These are phyloP conservation scores for Trifolium subterraneum DNA, from an alignment of 306 rosid genomes.

Conservation along the genomic window DNA sequence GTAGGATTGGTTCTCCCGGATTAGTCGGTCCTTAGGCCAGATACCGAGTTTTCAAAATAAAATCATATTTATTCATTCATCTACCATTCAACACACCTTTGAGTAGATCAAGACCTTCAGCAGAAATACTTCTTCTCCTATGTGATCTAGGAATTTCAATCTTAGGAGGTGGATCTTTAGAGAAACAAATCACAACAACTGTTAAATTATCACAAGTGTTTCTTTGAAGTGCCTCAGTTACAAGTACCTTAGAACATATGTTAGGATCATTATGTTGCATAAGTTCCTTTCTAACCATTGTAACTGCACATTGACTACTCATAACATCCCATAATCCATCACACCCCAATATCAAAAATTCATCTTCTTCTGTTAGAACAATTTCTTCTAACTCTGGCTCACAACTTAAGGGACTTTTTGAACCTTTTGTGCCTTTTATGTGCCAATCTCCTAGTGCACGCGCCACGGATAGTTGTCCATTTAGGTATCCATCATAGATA, in stretches of 20 bases:
- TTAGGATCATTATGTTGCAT: constrained; percentile 67
- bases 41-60: too few relatives aligned
- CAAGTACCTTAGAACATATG: constrained; percentile 57
- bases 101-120: constrained; percentile 76
- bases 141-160: constrained; percentile 62
- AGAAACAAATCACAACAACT: constrained; percentile 69
- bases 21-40: too few relatives aligned
- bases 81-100: constrained; percentile 64
- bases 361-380: constrained; percentile 61
- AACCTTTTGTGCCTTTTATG: constrained; percentile 68
- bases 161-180: constrained; percentile 64
- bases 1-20: too few relatives aligned
- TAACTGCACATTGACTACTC: constrained; percentile 83
- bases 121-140: constrained; percentile 75
- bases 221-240: constrained; percentile 68
- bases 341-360: constrained; percentile 71
- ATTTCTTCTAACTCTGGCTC: constrained; percentile 70
- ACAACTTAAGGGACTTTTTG: constrained; percentile 63
- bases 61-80: constrained; percentile 35
- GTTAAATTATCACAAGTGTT: constrained; percentile 72
- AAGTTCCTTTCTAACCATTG: constrained; percentile 72
- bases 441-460: constrained; percentile 84
- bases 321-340: constrained; percentile 85
- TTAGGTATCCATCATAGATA: constrained; percentile 73
- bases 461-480: constrained; percentile 73